Percentiles rank a stretch among this genome's conserved stretches.
Evolutionary conservation across 2,329 filamentous ascomycete genomes (phyloP).

Genomic region (Aspergillus niger): DNA sequence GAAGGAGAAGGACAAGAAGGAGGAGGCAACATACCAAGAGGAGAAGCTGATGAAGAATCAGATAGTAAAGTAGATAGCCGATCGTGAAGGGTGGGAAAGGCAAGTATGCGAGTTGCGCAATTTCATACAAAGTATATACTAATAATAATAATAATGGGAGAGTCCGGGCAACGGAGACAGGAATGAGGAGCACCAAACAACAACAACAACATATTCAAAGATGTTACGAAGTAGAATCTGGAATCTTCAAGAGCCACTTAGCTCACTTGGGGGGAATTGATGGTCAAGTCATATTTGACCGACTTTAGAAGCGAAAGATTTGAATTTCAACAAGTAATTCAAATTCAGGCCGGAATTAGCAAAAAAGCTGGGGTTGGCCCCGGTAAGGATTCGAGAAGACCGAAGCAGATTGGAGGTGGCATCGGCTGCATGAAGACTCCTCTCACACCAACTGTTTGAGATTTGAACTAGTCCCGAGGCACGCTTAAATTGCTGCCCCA

Average conservation of each 20-base stretch:
- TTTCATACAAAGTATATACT: too few species aligned
- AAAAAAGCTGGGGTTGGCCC: slow-evolving; percentile 15
- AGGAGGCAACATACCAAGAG: neutral
- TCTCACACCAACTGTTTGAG: slow-evolving; percentile 24
- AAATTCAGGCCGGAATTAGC: neutral
- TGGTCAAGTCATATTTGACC: too few species aligned
- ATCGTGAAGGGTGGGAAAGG: neutral
- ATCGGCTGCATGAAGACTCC: slow-evolving; percentile 13
- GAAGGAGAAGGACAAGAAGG: neutral
- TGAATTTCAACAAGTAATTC: neutral
- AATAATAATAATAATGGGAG: neutral
- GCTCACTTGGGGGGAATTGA: too few species aligned
- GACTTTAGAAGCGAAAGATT: neutral
- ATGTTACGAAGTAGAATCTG: neutral
- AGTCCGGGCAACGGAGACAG: neutral
- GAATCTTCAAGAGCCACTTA: neutral
- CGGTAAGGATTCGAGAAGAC: slow-evolving; percentile 11
- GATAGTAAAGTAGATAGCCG: too few species aligned
- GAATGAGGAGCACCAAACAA: neutral
- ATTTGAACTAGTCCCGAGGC: slow-evolving; percentile 15
- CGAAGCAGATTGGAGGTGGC: slow-evolving; percentile 13
- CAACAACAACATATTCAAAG: neutral
- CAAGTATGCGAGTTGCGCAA: neutral
- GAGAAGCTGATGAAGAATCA: neutral
- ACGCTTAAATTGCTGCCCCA: too few species aligned